These are phyloP conservation scores for Schizophyllum commune DNA, from an alignment of 1,284 basidiomycete species.

Conservation along the genomic window DNA sequence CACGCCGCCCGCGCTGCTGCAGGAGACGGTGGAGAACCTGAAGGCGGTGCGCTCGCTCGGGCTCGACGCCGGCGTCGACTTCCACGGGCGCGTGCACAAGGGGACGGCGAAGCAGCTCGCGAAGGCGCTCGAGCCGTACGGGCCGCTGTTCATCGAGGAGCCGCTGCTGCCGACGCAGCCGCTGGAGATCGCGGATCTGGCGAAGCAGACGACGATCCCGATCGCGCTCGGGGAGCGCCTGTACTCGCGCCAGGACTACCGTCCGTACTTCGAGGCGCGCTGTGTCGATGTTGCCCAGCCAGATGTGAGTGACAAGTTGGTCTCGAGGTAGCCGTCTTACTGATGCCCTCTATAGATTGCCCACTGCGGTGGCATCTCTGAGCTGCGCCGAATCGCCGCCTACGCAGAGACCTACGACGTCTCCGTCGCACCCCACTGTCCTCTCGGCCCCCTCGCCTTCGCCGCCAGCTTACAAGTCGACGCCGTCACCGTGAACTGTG, in stretches of 20 bases:
- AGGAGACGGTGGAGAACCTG: conserved; percentile 56
- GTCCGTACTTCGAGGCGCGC: conserved; percentile 65
- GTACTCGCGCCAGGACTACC: conserved; percentile 60
- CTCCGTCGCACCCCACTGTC: conserved; percentile 55
- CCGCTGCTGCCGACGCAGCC: conserved; percentile 9
- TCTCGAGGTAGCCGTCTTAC: background rate
- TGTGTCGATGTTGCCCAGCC: conserved; percentile 70
- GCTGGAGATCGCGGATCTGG: conserved; percentile 9
- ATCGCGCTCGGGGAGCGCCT: conserved; percentile 57
- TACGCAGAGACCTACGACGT: conserved; percentile 67
- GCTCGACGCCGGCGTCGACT: conserved; percentile 59
- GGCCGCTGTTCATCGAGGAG: conserved; percentile 70
- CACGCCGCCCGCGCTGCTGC: conserved; percentile 42
- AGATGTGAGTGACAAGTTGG: conserved; percentile 38
- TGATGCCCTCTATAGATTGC: conserved; percentile 35
- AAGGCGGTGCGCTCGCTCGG: conserved; percentile 55
- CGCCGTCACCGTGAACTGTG: conserved; percentile 34
- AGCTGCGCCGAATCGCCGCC: conserved; percentile 60
- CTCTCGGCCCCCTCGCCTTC: conserved; percentile 64
- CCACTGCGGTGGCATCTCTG: conserved; percentile 70
- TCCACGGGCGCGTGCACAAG: conserved; percentile 63
- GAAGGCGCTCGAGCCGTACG: conserved; percentile 54
- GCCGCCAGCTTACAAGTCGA: conserved; percentile 63
- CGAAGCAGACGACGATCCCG: conserved; percentile 9
- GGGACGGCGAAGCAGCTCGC: conserved; percentile 76